Percentiles rank a stretch among this genome's conserved stretches.
Evolutionary conservation across 2,329 filamentous ascomycete genomes (phyloP).

Genomic region (Fusarium tjaetaba): DNA sequence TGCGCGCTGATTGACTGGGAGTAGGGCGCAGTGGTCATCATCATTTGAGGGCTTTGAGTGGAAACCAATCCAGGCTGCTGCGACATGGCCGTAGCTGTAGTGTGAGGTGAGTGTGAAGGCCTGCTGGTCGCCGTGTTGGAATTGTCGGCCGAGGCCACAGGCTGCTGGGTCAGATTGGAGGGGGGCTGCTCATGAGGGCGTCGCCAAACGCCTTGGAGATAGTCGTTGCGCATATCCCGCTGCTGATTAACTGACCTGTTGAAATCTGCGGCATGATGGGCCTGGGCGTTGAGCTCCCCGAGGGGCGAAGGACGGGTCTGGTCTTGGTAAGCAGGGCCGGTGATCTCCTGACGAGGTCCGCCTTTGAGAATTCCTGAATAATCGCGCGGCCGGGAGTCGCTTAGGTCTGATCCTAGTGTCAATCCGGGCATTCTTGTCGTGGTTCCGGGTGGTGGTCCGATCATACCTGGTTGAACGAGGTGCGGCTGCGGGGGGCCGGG

Average conservation of each 20-base stretch:
- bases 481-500: conserved; percentile 74
- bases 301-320: conserved; percentile 79
- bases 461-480: conserved; percentile 77
- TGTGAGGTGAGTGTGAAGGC: conserved; percentile 67
- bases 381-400: conserved; percentile 80
- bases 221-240: conserved; percentile 80
- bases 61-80: conserved; percentile 69
- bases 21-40: conserved; percentile 74
- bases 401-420: conserved; percentile 80
- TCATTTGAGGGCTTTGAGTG: conserved; percentile 72
- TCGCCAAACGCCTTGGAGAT: conserved; percentile 83
- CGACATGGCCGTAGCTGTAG: conserved; percentile 62
- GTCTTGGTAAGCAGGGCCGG: conserved; percentile 88
- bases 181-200: conserved; percentile 81
- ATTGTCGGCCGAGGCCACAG: conserved; percentile 55
- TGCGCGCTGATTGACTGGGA: conserved; percentile 77
- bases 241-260: conserved; percentile 86
- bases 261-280: conserved; percentile 88
- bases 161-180: conserved; percentile 58
- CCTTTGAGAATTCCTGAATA: conserved; percentile 81
- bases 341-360: conserved; percentile 88
- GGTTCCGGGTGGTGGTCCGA: conserved; percentile 69
- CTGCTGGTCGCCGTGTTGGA: conserved; percentile 60
- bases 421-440: conserved; percentile 84
- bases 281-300: conserved; percentile 84